Conservation (phyloP, 2,329 filamentous ascomycete genomes). For the Aureobasidium musti region DNA sequence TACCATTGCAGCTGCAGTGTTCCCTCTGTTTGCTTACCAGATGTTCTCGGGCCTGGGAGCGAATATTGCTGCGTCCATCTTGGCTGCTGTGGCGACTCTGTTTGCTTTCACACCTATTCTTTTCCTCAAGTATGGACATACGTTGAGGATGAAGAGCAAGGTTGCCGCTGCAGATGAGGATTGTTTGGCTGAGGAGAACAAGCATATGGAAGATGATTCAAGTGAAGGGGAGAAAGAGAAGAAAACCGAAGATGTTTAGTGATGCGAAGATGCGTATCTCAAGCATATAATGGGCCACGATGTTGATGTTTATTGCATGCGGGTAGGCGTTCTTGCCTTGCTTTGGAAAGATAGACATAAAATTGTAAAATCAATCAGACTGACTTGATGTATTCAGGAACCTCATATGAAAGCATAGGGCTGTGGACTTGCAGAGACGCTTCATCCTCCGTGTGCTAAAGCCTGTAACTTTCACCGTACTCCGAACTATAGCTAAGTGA, state of each 20-base stretch:
- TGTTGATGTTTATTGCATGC: neutral
- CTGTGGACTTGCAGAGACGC: too few relatives aligned
- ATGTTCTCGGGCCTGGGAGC: slow-evolving; percentile 25
- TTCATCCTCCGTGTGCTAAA: too few relatives aligned
- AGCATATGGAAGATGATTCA: slow-evolving; percentile 30
- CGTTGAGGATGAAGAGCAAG: slow-evolving; percentile 32
- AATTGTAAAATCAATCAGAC: too few relatives aligned
- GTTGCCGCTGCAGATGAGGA: slow-evolving; percentile 30
- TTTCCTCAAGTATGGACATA: slow-evolving; percentile 32
- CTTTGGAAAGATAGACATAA: neutral
- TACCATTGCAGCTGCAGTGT: slow-evolving; percentile 40
- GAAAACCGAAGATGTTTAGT: neutral
- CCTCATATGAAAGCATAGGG: too few relatives aligned
- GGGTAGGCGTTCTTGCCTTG: neutral
- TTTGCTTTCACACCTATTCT: slow-evolving; percentile 38
- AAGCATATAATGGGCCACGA: neutral
- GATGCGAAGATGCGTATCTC: too few relatives aligned
- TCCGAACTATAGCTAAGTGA: too few relatives aligned
- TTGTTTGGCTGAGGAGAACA: slow-evolving; percentile 32
- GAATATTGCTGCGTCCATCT: slow-evolving; percentile 29
- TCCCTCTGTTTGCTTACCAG: slow-evolving; percentile 43
- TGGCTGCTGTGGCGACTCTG: slow-evolving; percentile 45
- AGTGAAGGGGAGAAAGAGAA: slow-evolving; percentile 32
- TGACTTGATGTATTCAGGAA: too few relatives aligned
- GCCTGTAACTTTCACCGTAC: too few relatives aligned